These are phyloP conservation scores for Aspergillus hancockii DNA, from an alignment of 495 filamentous ascomycete species.

Conservation along the genomic window DNA sequence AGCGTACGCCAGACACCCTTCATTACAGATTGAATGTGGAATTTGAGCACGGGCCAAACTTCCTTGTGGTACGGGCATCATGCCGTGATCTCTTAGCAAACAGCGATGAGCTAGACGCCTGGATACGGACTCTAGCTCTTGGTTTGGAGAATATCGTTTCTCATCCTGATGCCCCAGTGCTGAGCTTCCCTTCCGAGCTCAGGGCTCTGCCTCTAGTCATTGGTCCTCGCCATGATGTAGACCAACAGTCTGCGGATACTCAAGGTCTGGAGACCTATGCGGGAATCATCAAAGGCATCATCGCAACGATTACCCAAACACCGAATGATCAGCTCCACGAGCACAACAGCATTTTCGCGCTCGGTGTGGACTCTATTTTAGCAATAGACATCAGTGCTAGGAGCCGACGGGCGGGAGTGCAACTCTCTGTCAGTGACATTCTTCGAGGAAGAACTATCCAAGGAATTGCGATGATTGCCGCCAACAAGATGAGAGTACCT, in stretches of 20 bases:
- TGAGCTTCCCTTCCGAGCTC: neutral
- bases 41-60: constrained; percentile 47
- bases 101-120: neutral
- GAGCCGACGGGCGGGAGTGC: neutral
- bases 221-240: neutral
- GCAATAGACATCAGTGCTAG: constrained; percentile 10
- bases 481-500: neutral
- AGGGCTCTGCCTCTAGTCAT: neutral
- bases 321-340: neutral
- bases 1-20: constrained; percentile 15
- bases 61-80: constrained; percentile 13
- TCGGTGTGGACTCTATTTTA: constrained; percentile 8
- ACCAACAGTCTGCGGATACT: neutral
- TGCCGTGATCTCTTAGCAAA: neutral
- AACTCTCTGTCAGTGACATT: neutral
- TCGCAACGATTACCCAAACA: neutral
- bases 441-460: neutral
- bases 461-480: no score
- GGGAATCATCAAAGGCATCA: neutral
- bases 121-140: neutral
- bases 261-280: neutral
- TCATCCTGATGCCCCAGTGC: neutral
- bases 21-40: constrained; percentile 71
- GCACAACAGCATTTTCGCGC: constrained; percentile 4
- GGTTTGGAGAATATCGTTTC: neutral